These are phyloP conservation scores for Pseudogymnoascus sp. DNA, from an alignment of 2,329 filamentous ascomycete species.

Conservation along the genomic window DNA sequence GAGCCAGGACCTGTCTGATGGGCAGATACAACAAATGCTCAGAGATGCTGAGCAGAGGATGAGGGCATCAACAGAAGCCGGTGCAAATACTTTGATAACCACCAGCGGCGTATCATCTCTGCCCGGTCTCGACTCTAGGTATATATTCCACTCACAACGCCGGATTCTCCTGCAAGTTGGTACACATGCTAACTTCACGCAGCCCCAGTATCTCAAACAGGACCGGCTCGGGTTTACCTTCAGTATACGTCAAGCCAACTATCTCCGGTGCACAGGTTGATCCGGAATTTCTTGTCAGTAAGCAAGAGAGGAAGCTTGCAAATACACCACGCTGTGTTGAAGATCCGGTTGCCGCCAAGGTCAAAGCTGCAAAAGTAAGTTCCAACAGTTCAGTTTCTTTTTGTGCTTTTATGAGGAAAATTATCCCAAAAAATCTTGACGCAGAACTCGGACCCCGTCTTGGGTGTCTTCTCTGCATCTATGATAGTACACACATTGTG, in stretches of 20 bases:
- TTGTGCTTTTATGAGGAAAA: conserved; percentile 62
- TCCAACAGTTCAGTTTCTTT: neutral
- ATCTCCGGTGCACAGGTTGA: conserved; percentile 46
- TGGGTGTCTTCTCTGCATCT: conserved; percentile 64
- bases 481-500: conserved; percentile 43
- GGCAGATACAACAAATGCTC: conserved; percentile 54
- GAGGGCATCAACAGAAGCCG: conserved; percentile 30
- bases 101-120: conserved; percentile 15
- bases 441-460: conserved; percentile 67
- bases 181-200: neutral
- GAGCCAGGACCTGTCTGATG: conserved; percentile 46
- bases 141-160: neutral
- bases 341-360: conserved; percentile 40
- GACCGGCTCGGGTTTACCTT: conserved; percentile 25
- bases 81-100: conserved; percentile 13
- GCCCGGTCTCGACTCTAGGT: conserved; percentile 8
- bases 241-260: conserved; percentile 45
- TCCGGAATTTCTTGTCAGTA: conserved; percentile 39
- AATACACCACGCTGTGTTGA: conserved; percentile 44
- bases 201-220: conserved; percentile 8
- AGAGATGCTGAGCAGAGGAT: conserved; percentile 54
- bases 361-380: conserved; percentile 43
- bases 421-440: conserved; percentile 63
- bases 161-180: neutral
- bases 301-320: conserved; percentile 37